Evolutionary conservation across 176 grass and related monocot species (phyloP).

Genomic region (Carex pumila): DNA sequence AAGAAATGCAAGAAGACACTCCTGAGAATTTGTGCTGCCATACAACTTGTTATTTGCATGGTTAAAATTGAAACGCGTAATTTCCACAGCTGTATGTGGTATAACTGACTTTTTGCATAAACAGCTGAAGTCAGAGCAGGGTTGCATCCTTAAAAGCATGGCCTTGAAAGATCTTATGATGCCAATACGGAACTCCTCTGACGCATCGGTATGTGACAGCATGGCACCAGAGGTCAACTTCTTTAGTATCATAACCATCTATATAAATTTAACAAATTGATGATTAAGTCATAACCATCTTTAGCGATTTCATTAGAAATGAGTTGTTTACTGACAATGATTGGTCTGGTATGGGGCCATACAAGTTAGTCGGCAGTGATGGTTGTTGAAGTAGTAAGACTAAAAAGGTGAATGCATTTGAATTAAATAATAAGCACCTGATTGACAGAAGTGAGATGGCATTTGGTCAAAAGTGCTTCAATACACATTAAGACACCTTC

Average conservation of each 20-base stretch:
- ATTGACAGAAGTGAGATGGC: slow-evolving; percentile 55
- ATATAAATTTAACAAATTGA: not conserved
- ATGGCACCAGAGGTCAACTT: slow-evolving; percentile 68
- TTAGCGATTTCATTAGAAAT: not conserved
- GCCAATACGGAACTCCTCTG: slow-evolving; percentile 78
- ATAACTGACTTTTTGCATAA: slow-evolving; percentile 48
- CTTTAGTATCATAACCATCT: slow-evolving; percentile 80
- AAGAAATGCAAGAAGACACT: slow-evolving; percentile 83
- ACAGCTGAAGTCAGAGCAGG: slow-evolving; percentile 51
- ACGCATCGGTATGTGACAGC: slow-evolving; percentile 69
- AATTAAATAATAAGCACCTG: slow-evolving; percentile 37
- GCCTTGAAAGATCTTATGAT: slow-evolving; percentile 78
- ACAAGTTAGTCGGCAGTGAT: too few species aligned
- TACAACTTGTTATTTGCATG: slow-evolving; percentile 16
- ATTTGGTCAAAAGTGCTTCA: slow-evolving; percentile 67
- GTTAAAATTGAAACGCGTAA: slow-evolving; percentile 15
- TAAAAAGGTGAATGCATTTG: slow-evolving; percentile 5
- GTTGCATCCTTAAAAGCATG: slow-evolving; percentile 62
- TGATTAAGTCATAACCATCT: not conserved
- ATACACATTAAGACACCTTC: slow-evolving; percentile 67
- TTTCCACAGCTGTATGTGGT: slow-evolving; percentile 27
- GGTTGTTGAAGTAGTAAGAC: too few species aligned
- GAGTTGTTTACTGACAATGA: too few species aligned
- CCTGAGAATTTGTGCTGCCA: slow-evolving; percentile 28
- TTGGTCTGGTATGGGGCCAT: too few species aligned